Conservation (phyloP, 2,329 filamentous ascomycete species). For the Coniosporium uncinatum region DNA sequence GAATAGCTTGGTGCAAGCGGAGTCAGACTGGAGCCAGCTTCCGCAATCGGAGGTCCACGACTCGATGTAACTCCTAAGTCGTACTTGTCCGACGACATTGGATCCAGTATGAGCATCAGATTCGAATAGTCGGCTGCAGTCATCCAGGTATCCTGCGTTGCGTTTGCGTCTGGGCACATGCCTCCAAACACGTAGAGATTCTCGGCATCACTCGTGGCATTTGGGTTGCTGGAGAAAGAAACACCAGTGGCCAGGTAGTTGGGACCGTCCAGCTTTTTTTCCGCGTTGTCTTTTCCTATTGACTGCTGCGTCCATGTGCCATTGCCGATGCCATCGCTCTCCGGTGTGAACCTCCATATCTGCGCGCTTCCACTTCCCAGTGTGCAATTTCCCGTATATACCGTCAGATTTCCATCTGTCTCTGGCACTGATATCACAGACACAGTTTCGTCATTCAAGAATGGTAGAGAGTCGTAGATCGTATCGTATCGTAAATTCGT, state of each 20-base stretch:
- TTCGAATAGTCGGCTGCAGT: conserved; percentile 73
- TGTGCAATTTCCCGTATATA: conserved; percentile 71
- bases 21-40: conserved; percentile 85
- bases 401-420: conserved; percentile 61
- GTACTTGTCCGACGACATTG: conserved; percentile 3
- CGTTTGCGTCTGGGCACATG: conserved; percentile 65
- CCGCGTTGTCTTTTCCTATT: conserved; percentile 23
- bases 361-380: conserved; percentile 40
- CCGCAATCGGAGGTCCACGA: conserved; percentile 64
- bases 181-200: conserved; percentile 77
- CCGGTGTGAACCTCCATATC: conserved; percentile 63
- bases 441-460: conserved; percentile 45
- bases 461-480: conserved; percentile 55
- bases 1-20: conserved; percentile 64
- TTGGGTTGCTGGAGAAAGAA: conserved; percentile 59
- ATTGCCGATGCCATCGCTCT: conserved; percentile 33
- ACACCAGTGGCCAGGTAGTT: conserved; percentile 57
- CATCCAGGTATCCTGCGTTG: conserved; percentile 50
- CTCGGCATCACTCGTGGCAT: conserved; percentile 35
- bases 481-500: conserved; percentile 36
- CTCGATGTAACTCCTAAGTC: conserved; percentile 38
- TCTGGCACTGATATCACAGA: conserved; percentile 66
- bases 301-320: conserved; percentile 48
- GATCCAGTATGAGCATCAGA: conserved; percentile 63
- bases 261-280: conserved; percentile 31